Evolutionary conservation across 129 eudicot genomes (phyloP), one percentile per base, ranked within the genome.

Genomic region (Tanacetum coccineum): DNA sequence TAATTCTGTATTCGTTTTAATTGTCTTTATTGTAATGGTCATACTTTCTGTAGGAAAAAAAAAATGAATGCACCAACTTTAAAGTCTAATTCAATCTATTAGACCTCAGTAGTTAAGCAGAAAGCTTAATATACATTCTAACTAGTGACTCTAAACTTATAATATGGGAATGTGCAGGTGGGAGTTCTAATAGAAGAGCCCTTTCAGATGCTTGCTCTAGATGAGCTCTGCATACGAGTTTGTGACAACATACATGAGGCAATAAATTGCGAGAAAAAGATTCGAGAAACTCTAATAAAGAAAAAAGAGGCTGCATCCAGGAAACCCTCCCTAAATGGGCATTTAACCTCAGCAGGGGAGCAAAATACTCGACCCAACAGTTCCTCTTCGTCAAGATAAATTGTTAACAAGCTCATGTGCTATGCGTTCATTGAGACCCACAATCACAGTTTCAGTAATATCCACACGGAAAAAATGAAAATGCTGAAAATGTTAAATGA

Each of bases 101-200:
- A 40, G 25, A 17, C 9, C 30, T 3, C 32, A n/a, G 26, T 22
- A 58, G 74, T 60, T 67, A 32, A 72, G n/a, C 22, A 60, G 36
- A 30, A 20, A 62, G 55, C 70, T 14, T 15, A 12, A 48, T 66
- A 49, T 30, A 7, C 47, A 66, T 66, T 28, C 8, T 28, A 25
- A 8, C 12, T 9, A 66, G 48, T 66, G 32, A 45, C 47, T 22
- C 13, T n/a, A 0, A 47, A 26, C 22, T 60, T 60, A 46, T 19
- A 8, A 28, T 13, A 47, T 71, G 68, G 20, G 25, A 55, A 74
- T 62, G 70, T 83, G 79, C 81, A 94, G 99, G 99, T 94, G 54
- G 99, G 99, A 70, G 99, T 94, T 55, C 90, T 94, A 17, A 94
- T 94, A 11, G 99, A 94, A 81, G 99, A 94, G 75, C 99, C 99